Evolutionary conservation across 345 rosid species (phyloP).

Genomic region (Lepidium didymum): DNA sequence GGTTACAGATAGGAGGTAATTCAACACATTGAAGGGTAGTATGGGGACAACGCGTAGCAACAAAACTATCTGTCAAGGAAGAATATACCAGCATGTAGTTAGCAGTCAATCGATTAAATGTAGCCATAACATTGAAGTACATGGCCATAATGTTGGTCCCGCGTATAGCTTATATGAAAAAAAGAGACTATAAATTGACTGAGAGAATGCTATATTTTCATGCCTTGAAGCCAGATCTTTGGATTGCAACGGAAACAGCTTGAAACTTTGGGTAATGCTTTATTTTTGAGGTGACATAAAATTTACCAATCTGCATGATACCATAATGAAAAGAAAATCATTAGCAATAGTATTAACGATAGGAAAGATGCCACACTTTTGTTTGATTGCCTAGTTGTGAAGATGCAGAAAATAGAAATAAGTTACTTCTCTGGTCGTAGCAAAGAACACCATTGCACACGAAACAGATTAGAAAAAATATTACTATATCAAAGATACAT

Average conservation of each 20-base stretch:
- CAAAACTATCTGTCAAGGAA: slow-evolving; percentile 41
- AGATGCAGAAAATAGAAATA: not conserved
- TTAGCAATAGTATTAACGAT: not conserved
- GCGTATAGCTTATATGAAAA: not conserved
- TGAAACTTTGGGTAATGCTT: slow-evolving; percentile 50
- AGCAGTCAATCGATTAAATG: not conserved
- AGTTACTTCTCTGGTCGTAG: not conserved
- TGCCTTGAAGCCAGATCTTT: slow-evolving; percentile 58
- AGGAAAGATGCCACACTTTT: not conserved
- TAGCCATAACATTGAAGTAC: not conserved
- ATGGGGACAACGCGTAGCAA: slow-evolving; percentile 55
- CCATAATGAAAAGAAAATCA: not conserved
- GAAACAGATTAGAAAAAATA: not conserved
- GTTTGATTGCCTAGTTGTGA: not conserved
- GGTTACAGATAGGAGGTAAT: slow-evolving; percentile 51
- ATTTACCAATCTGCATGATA: slow-evolving; percentile 44
- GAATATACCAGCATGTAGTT: slow-evolving; percentile 15
- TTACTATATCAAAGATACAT: slow-evolving; percentile 10
- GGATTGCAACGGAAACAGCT: slow-evolving; percentile 39
- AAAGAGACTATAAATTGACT: not conserved
- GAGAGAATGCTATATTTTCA: slow-evolving; percentile 6
- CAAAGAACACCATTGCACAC: not conserved
- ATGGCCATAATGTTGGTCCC: not conserved
- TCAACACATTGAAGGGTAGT: slow-evolving; percentile 54
- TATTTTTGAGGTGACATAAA: slow-evolving; percentile 41